phyloP scores from a whole-genome alignment of 257 asterid species.

The Cruciata laevipes region DNA sequence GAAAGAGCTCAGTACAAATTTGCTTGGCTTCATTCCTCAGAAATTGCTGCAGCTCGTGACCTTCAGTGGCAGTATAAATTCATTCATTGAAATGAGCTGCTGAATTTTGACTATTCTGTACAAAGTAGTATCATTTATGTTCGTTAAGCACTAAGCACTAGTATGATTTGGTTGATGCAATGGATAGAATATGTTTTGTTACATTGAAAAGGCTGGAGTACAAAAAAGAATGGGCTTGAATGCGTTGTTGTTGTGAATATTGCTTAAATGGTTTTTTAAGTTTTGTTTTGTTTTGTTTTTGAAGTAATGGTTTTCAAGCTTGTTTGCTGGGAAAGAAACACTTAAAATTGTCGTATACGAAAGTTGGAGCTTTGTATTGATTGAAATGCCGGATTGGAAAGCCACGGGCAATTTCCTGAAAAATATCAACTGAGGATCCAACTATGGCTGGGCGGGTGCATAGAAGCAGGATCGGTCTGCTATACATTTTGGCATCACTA shows the following conservation, averaged over 20 bases:
- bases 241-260: neutral
- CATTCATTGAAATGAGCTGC: constrained; percentile 9
- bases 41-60: too few species aligned
- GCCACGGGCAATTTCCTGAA: too few species aligned
- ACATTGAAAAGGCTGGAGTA: neutral
- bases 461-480: neutral
- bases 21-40: constrained; percentile 13
- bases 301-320: neutral
- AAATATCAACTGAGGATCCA: too few species aligned
- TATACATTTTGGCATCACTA: neutral
- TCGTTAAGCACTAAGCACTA: constrained; percentile 3
- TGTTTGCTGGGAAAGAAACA: neutral
- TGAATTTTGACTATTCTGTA: constrained; percentile 18
- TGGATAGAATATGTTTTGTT: neutral
- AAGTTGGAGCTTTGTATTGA: too few species aligned
- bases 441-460: neutral
- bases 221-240: neutral
- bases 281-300: too few species aligned
- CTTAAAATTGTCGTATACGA: neutral
- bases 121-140: constrained; percentile 7
- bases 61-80: too few species aligned
- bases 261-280: neutral
- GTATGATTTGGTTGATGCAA: neutral
- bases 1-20: neutral
- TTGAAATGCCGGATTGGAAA: neutral